phyloP scores from a whole-genome alignment of 2,329 filamentous ascomycete species.

The Sporothrix curviconia region DNA sequence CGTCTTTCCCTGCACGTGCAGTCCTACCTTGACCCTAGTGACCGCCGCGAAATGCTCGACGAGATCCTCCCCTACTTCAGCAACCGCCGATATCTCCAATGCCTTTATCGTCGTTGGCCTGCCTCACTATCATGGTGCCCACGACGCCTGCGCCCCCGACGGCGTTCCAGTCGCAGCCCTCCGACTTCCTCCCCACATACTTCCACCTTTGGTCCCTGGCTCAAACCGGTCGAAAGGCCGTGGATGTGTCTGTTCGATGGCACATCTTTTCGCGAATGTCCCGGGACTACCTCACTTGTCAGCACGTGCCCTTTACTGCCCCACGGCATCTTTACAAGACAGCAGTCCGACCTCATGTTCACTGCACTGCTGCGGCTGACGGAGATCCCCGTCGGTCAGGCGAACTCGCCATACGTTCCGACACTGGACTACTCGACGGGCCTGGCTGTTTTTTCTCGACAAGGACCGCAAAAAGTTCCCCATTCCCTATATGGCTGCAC shows the following conservation, averaged over 20 bases:
- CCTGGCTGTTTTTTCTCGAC: conserved; percentile 76
- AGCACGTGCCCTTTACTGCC: conserved; percentile 74
- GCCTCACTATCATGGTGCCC: conserved; percentile 79
- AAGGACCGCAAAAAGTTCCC: conserved; percentile 92
- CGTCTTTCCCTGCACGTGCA: conserved; percentile 89
- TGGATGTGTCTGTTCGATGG: conserved; percentile 83
- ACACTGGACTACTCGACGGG: conserved; percentile 78
- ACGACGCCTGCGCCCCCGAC: conserved; percentile 70
- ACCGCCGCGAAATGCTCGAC: conserved; percentile 73
- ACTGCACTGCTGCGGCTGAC: conserved; percentile 82
- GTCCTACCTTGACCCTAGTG: conserved; percentile 83
- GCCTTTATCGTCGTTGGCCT: conserved; percentile 88
- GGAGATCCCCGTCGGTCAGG: conserved; percentile 94
- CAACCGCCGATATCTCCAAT: conserved; percentile 82
- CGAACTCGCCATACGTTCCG: conserved; percentile 81
- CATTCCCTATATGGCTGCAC: conserved; percentile 80
- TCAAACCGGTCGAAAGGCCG: conserved; percentile 77
- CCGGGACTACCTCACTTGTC: conserved; percentile 69
- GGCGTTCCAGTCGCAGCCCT: conserved; percentile 70
- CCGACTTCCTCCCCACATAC: conserved; percentile 83
- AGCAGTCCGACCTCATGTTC: conserved; percentile 88
- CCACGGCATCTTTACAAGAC: conserved; percentile 84
- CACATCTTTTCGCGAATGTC: conserved; percentile 83
- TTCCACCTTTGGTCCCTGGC: conserved; percentile 96
- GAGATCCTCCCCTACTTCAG: conserved; percentile 84